Percentiles rank a stretch among this genome's conserved stretches.
Conservation (phyloP, 73 alveolate genomes). For the Paraurostyla sp. region DNA sequence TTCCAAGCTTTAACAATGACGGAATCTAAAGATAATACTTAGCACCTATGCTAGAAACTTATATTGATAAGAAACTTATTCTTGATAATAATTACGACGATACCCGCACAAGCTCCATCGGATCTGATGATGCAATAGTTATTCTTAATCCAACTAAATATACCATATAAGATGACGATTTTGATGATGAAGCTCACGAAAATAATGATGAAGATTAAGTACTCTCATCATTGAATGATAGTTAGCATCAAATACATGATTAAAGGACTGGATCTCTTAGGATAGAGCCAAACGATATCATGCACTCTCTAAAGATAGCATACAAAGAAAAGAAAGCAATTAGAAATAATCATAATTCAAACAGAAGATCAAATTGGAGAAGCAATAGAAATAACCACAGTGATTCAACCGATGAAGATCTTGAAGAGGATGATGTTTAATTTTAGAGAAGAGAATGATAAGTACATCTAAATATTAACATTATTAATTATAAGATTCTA, state of each 20-base stretch:
- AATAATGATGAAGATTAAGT: neutral
- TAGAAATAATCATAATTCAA: neutral
- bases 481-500: too few species aligned
- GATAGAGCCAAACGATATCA: constrained; percentile 10
- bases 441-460: neutral
- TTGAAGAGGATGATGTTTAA: neutral
- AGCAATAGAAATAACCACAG: neutral
- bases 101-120: neutral
- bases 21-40: neutral
- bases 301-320: neutral
- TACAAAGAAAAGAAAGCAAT: neutral
- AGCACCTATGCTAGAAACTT: constrained; percentile 44
- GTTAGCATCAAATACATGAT: neutral
- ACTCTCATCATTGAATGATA: constrained; percentile 28
- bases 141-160: constrained; percentile 42
- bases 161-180: constrained; percentile 27
- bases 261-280: neutral
- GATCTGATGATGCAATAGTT: constrained; percentile 13
- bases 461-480: too few species aligned
- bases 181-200: too few species aligned
- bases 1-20: neutral
- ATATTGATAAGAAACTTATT: neutral
- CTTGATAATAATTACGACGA: neutral
- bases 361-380: neutral
- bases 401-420: constrained; percentile 27